These are phyloP conservation scores for Melampsora abietis-canadensis DNA, from an alignment of 1,284 basidiomycete species.

Conservation along the genomic window DNA sequence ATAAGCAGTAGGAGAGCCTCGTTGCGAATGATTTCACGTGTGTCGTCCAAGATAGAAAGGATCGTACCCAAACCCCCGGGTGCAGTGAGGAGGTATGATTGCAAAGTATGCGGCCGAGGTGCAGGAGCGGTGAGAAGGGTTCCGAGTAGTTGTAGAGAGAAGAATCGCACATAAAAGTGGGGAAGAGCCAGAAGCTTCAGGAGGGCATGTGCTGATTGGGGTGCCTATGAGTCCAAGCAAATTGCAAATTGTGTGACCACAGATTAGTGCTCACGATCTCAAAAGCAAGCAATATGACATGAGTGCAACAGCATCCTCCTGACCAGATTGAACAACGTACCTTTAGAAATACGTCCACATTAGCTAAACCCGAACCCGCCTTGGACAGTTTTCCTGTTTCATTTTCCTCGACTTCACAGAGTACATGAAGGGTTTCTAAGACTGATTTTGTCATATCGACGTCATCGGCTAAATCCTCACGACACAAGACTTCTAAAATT, in stretches of 20 bases:
- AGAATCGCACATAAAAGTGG: constrained; percentile 80
- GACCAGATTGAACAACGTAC: not conserved
- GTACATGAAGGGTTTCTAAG: constrained; percentile 73
- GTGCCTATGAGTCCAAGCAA: constrained; percentile 62
- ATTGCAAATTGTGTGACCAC: constrained; percentile 43
- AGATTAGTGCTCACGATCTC: constrained; percentile 24
- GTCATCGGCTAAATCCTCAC: constrained; percentile 81
- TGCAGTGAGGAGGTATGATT: constrained; percentile 81
- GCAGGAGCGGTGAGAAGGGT: constrained; percentile 62
- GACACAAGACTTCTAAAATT: constrained; percentile 68
- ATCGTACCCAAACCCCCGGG: constrained; percentile 67
- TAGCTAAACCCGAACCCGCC: constrained; percentile 47
- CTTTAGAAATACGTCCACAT: constrained; percentile 11
- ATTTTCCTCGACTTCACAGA: constrained; percentile 63
- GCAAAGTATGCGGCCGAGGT: constrained; percentile 74
- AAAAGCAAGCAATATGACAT: constrained; percentile 48
- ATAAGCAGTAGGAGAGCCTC: constrained; percentile 75
- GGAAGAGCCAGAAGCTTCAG: constrained; percentile 70
- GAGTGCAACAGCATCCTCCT: constrained; percentile 51
- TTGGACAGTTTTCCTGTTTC: constrained; percentile 2
- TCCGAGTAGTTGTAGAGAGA: constrained; percentile 77
- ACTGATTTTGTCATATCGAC: constrained; percentile 83
- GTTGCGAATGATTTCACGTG: constrained; percentile 76
- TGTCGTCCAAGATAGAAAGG: constrained; percentile 71
- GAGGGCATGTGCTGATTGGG: constrained; percentile 71